Percentiles rank a stretch among this genome's conserved stretches.
Conservation (phyloP, 148 eudicot genomes). For the Pouteria glomerata region DNA sequence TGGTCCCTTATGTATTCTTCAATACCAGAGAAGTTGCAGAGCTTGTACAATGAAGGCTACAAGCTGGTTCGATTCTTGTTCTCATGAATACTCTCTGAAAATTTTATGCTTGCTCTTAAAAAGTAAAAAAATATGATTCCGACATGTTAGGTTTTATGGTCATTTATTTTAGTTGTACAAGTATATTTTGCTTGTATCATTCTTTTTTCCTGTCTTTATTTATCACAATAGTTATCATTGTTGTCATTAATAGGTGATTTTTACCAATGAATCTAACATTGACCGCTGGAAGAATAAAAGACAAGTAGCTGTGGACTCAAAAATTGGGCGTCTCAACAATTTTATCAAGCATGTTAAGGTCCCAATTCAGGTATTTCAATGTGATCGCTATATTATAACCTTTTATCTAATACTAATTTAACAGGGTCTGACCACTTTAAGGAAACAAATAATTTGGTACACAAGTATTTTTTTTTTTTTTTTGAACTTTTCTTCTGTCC, state of each 20-base stretch:
- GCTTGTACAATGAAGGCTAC: slow-evolving; percentile 69
- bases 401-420: background rate
- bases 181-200: background rate
- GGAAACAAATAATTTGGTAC: background rate
- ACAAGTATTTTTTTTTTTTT: background rate
- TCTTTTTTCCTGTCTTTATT: background rate
- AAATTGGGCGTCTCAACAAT: slow-evolving; percentile 72
- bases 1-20: slow-evolving; percentile 96
- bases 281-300: slow-evolving; percentile 94
- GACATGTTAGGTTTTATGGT: background rate
- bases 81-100: background rate
- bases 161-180: background rate
- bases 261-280: slow-evolving; percentile 91
- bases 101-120: background rate
- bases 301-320: slow-evolving; percentile 89
- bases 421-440: background rate
- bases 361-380: slow-evolving; percentile 72
- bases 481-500: background rate
- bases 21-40: slow-evolving; percentile 83
- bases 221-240: background rate
- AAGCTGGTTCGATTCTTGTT: slow-evolving; percentile 59
- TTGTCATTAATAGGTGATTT: slow-evolving; percentile 52
- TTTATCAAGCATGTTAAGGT: slow-evolving; percentile 68
- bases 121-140: background rate
- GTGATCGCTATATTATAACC: background rate